Evolutionary conservation across 208 protist species (phyloP).

Genomic region (Crithidia expoeki): DNA sequence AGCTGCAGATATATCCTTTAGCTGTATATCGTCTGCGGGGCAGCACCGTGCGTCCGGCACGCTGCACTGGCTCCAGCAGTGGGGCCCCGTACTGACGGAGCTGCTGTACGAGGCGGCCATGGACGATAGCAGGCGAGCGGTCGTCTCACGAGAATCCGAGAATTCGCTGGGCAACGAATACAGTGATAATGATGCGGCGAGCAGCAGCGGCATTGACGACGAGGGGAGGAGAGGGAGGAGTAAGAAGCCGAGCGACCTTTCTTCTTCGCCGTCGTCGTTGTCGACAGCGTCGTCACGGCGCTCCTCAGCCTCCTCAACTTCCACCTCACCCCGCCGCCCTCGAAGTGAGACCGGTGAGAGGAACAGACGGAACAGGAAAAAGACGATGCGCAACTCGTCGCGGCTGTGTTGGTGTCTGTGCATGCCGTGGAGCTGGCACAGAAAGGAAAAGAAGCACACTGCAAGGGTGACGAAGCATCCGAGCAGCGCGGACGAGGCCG

Average conservation of each 20-base stretch:
- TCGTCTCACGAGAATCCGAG: neutral
- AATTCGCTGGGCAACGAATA: neutral
- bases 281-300: no score
- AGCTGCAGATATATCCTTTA: neutral
- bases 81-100: conserved; percentile 33
- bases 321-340: neutral
- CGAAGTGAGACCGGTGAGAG: neutral
- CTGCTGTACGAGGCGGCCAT: conserved; percentile 32
- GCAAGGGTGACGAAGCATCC: neutral
- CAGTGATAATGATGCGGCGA: neutral
- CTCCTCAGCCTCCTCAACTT: neutral
- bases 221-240: no score
- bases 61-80: conserved; percentile 33
- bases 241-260: no score
- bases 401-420: neutral
- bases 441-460: neutral
- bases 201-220: neutral
- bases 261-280: no score
- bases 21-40: neutral
- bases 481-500: neutral
- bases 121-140: neutral
- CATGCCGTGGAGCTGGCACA: neutral
- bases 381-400: conserved; percentile 1
- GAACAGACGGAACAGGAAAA: neutral
- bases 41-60: conserved; percentile 11